Conservation (phyloP, 2,329 filamentous ascomycete species). For the Diaporthe nobilis region DNA sequence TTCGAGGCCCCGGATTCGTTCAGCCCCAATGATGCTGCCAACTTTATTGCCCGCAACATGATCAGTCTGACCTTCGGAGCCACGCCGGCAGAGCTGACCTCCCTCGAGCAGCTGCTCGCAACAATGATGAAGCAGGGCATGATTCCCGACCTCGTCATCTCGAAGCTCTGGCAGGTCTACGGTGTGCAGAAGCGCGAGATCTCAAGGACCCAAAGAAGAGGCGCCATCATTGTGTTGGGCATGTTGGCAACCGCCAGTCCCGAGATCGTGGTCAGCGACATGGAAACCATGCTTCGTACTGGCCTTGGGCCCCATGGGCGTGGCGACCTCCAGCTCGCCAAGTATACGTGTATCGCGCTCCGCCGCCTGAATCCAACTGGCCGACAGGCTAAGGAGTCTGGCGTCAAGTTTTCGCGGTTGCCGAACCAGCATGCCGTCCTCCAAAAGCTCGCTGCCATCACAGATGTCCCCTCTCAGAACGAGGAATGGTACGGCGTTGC, state of each 20-base stretch:
- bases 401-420: conserved; percentile 80
- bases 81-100: conserved; percentile 94
- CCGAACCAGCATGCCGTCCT: conserved; percentile 94
- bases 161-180: conserved; percentile 98
- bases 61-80: conserved; percentile 98
- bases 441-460: conserved; percentile 83
- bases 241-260: conserved; percentile 96
- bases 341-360: conserved; percentile 95
- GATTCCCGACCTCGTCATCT: conserved; percentile 86
- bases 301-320: conserved; percentile 87
- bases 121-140: conserved; percentile 98
- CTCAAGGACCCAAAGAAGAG: conserved; percentile 89
- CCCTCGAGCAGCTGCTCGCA: conserved; percentile 91
- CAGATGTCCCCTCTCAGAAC: conserved; percentile 87
- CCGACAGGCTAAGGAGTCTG: conserved; percentile 82
- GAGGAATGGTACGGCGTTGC: conserved; percentile 98
- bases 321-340: conserved; percentile 87
- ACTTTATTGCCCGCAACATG: conserved; percentile 98
- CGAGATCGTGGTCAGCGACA: conserved; percentile 93
- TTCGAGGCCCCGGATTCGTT: conserved; percentile 95
- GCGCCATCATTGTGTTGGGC: conserved; percentile 94
- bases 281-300: conserved; percentile 93
- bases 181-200: conserved; percentile 94
- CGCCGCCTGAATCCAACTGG: conserved; percentile 90
- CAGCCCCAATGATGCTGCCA: conserved; percentile 89